Evolutionary conservation across 2,329 filamentous ascomycete genomes (phyloP).

Genomic region (Monosporascus sp.): DNA sequence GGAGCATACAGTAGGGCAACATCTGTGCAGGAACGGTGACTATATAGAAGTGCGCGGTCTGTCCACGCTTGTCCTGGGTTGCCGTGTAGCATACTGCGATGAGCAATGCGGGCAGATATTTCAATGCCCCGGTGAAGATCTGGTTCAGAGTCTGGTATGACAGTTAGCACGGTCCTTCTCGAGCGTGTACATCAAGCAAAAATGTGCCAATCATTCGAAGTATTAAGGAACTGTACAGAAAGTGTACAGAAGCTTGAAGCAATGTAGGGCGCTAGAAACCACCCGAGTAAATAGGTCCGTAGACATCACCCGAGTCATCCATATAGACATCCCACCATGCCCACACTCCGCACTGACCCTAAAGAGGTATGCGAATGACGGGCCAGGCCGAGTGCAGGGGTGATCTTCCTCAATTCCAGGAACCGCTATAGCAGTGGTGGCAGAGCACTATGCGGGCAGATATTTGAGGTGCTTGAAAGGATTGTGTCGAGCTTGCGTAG

Average conservation of each 20-base stretch:
- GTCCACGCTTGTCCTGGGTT: constrained; percentile 77
- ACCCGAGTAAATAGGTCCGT: constrained; percentile 49
- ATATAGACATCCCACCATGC: constrained; percentile 72
- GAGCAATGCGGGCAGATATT: constrained; percentile 62
- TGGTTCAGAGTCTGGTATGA: constrained; percentile 45
- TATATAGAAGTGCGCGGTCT: constrained; percentile 74
- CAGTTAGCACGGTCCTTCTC: constrained; percentile 17
- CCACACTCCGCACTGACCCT: constrained; percentile 61
- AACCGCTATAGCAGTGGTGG: constrained; percentile 72
- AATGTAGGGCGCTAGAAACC: constrained; percentile 63
- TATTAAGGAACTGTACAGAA: constrained; percentile 8
- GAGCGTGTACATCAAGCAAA: not conserved
- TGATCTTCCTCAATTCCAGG: constrained; percentile 79
- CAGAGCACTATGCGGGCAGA: constrained; percentile 71
- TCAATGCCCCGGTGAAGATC: constrained; percentile 43
- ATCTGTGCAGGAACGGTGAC: constrained; percentile 77
- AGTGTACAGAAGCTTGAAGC: constrained; percentile 16
- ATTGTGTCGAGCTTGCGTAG: constrained; percentile 9
- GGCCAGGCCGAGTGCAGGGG: constrained; percentile 58
- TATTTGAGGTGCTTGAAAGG: constrained; percentile 51
- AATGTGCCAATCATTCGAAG: not conserved
- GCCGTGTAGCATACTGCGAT: constrained; percentile 80
- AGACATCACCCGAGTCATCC: constrained; percentile 61
- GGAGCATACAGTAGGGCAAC: constrained; percentile 75
- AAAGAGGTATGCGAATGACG: constrained; percentile 63